Percentiles rank a stretch among this genome's conserved stretches.
Evolutionary conservation across 306 rosid genomes (phyloP).

Genomic region (Fragaria ananassa): DNA sequence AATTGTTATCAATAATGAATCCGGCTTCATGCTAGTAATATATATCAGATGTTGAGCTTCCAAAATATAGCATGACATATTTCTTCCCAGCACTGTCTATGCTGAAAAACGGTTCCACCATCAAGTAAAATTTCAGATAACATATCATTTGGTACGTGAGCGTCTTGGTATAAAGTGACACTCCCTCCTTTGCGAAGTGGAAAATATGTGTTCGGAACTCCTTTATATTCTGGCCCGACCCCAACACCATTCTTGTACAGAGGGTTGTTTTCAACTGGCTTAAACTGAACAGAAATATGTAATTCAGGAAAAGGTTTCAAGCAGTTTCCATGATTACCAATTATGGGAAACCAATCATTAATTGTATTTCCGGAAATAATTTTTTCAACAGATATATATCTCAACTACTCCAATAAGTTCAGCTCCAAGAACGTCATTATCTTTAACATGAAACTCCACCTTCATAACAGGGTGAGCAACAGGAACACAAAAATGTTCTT

Average conservation of each 20-base stretch:
- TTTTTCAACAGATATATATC: constrained; percentile 45
- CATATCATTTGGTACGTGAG: constrained; percentile 52
- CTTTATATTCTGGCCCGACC: constrained; percentile 21
- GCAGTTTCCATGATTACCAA: constrained; percentile 39
- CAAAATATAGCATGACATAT: constrained; percentile 69
- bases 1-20: too few species aligned
- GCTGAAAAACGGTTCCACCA: constrained; percentile 43
- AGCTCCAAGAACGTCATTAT: constrained; percentile 70
- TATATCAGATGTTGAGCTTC: constrained; percentile 67
- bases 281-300: constrained; percentile 56
- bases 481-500: constrained; percentile 55
- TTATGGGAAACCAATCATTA: constrained; percentile 63
- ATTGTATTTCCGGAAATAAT: constrained; percentile 36
- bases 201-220: constrained; percentile 58
- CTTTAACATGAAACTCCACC: constrained; percentile 63
- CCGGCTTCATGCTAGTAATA: constrained; percentile 20
- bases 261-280: constrained; percentile 28
- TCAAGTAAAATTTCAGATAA: constrained; percentile 56
- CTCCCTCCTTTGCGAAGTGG: constrained; percentile 62
- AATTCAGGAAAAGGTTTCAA: constrained; percentile 57
- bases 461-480: constrained; percentile 60
- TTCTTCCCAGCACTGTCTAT: constrained; percentile 65
- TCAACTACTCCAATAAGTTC: constrained; percentile 64
- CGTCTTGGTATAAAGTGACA: constrained; percentile 73
- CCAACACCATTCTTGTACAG: constrained; percentile 23